phyloP scores from a whole-genome alignment of 1,139 yeast species.

The Casaregolazyma suthepensis region DNA sequence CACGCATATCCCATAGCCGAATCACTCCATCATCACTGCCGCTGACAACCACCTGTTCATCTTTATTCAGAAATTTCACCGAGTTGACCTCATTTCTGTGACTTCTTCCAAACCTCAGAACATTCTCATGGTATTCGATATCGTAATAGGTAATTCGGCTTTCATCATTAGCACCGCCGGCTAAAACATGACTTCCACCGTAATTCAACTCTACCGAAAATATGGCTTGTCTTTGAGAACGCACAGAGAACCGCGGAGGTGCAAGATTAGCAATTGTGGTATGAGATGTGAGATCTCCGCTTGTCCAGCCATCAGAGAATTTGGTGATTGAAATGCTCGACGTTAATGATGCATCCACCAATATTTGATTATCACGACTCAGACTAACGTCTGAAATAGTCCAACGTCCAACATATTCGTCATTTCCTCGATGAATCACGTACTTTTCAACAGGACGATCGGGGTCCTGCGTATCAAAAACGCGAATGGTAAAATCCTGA shows the following conservation, averaged over 20 bases:
- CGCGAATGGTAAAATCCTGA: slow-evolving; percentile 25
- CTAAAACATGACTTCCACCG: slow-evolving; percentile 21
- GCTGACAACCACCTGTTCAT: slow-evolving; percentile 64
- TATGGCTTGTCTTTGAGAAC: slow-evolving; percentile 6
- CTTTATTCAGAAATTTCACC: slow-evolving; percentile 71
- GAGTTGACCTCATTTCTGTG: slow-evolving; percentile 38
- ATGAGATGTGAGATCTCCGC: not conserved
- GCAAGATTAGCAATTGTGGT: slow-evolving; percentile 3
- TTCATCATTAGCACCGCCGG: slow-evolving; percentile 20
- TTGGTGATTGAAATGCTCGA: slow-evolving; percentile 7
- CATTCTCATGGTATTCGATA: slow-evolving; percentile 13
- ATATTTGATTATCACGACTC: slow-evolving; percentile 21
- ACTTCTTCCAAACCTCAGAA: slow-evolving; percentile 7
- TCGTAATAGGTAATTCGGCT: slow-evolving; percentile 13
- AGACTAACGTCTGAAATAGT: slow-evolving; percentile 29
- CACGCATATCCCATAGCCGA: slow-evolving; percentile 73
- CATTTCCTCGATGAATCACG: slow-evolving; percentile 15
- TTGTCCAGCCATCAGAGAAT: not conserved
- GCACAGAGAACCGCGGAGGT: slow-evolving; percentile 3
- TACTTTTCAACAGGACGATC: slow-evolving; percentile 18
- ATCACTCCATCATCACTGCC: slow-evolving; percentile 82
- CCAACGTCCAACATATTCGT: slow-evolving; percentile 22
- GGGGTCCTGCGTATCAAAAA: slow-evolving; percentile 23
- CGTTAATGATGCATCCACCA: slow-evolving; percentile 12
- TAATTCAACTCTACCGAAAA: slow-evolving; percentile 23